Evolutionary conservation across 768 basidiomycete genomes (phyloP), one percentile per base, ranked within the genome.

Genomic region (Gyrodon lividus): DNA sequence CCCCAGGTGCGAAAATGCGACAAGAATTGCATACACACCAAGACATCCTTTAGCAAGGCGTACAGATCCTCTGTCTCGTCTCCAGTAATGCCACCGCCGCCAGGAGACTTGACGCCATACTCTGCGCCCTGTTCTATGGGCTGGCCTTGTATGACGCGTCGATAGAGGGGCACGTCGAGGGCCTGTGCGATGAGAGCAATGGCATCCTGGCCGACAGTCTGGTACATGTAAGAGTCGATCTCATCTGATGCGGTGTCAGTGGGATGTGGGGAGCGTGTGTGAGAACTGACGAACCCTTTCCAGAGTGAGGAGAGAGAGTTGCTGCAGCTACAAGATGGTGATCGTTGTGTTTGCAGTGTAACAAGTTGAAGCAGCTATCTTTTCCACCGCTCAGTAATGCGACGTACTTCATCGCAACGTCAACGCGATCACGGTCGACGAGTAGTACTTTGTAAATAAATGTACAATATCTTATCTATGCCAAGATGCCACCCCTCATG

Each of bases 31-130:
- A 37, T 44, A 66, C 69, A 19, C 56, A 94, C 95, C 80, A 93
- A 86, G 50, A 98, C 91, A 17, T 76, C 72, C 16, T 71, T 72
- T 17, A 99, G 73, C 26, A 99, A 69, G 19, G 74, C 77, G 59
- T 82, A 83, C 24, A 99, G 77, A 71, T 99, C 97, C 65, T 99
- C 97, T 0, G 97, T 98, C 74, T 99, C 97, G 68, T 99, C 97
- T 3, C 93, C 95, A 30, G 66, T 58, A 19, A 85, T 73, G 2
- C 86, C 89, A 35, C 74, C 71, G 1, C 67, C 62, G 43, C 58
- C 71, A n/a, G 74, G 70, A 38, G 71, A 72, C 56, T 86, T 76
- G 55, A 79, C 75, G 28, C 96, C 97, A 70, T 99, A 99, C 66
- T 98, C 93, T 10, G 80, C 74, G 41, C 85, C 84, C 68, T 87